Conservation (phyloP, 345 rosid genomes). For the Sisymbrium altissimum region DNA sequence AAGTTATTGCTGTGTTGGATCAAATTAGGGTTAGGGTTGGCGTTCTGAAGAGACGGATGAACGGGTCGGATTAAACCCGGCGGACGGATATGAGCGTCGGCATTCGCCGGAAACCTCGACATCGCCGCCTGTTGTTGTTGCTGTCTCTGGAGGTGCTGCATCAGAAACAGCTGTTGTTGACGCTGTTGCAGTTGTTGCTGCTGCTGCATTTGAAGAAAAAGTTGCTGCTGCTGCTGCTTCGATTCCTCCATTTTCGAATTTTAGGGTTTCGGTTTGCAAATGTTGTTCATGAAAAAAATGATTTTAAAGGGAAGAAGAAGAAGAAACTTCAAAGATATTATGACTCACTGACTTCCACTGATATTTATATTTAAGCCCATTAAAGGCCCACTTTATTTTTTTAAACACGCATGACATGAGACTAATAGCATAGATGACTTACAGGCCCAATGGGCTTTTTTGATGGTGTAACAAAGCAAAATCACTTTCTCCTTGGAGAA, state of each 20-base stretch:
- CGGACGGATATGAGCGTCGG: conserved; percentile 60
- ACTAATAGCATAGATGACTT: neutral
- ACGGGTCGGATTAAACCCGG: conserved; percentile 48
- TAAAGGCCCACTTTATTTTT: neutral
- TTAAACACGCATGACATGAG: neutral
- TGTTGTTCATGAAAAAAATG: neutral
- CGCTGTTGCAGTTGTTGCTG: conserved; percentile 57
- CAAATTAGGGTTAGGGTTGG: conserved; percentile 35
- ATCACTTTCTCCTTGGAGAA: conserved; percentile 17
- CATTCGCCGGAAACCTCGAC: conserved; percentile 73
- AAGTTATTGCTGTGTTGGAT: conserved; percentile 23
- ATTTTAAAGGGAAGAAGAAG: neutral
- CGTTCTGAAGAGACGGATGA: conserved; percentile 39
- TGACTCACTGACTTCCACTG: neutral
- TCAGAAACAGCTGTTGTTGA: conserved; percentile 62
- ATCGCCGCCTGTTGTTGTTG: conserved; percentile 75
- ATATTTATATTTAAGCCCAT: neutral
- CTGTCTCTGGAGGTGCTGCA: conserved; percentile 47
- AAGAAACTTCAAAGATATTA: neutral
- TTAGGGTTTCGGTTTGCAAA: conserved; percentile 27
- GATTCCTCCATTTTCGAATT: conserved; percentile 55
- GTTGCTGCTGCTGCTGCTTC: conserved; percentile 47
- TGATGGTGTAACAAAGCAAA: neutral
- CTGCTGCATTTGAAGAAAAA: conserved; percentile 35
- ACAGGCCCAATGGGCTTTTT: neutral